Percentiles rank a stretch among this genome's conserved stretches.
Conservation (phyloP, 2,329 filamentous ascomycete species). For the Aspergillus quadrilineatus region DNA sequence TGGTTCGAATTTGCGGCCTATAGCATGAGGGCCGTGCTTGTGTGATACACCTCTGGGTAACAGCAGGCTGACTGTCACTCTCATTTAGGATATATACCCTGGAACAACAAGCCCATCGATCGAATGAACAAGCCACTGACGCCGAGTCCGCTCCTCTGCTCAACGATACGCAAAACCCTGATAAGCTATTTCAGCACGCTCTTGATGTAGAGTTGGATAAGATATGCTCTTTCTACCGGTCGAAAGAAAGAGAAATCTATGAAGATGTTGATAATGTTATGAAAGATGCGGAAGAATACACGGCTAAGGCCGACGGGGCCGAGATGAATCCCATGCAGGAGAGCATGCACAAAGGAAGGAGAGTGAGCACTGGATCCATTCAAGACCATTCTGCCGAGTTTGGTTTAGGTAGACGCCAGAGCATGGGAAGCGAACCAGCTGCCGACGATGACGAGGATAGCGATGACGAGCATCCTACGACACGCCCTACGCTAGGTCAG, state of each 20-base stretch:
- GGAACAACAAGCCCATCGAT: slow-evolving; percentile 76
- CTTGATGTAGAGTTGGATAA: slow-evolving; percentile 91
- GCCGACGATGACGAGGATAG: slow-evolving; percentile 59
- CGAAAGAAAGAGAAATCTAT: slow-evolving; percentile 85
- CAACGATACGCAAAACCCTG: slow-evolving; percentile 64
- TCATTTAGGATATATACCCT: slow-evolving; percentile 82
- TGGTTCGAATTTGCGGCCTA: slow-evolving; percentile 1
- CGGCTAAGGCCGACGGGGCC: slow-evolving; percentile 55
- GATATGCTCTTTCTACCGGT: slow-evolving; percentile 82
- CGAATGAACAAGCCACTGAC: slow-evolving; percentile 58
- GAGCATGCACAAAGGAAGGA: slow-evolving; percentile 42
- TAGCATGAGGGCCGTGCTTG: slow-evolving; percentile 5
- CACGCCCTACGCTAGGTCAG: slow-evolving; percentile 18
- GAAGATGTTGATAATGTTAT: slow-evolving; percentile 77
- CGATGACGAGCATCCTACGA: slow-evolving; percentile 55
- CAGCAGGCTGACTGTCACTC: background rate
- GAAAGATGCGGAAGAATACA: slow-evolving; percentile 68
- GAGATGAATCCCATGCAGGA: slow-evolving; percentile 46
- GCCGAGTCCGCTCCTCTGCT: slow-evolving; percentile 84
- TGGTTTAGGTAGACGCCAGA: slow-evolving; percentile 48
- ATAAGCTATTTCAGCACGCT: slow-evolving; percentile 75
- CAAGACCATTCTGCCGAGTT: slow-evolving; percentile 47
- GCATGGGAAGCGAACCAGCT: slow-evolving; percentile 45
- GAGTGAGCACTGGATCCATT: slow-evolving; percentile 43
- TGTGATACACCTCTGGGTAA: slow-evolving; percentile 3